A percentile compares a stretch with the other conserved stretches of the same genome.
Evolutionary conservation across 1,139 yeast genomes (phyloP).

Genomic region (Kodamaea suecica): DNA sequence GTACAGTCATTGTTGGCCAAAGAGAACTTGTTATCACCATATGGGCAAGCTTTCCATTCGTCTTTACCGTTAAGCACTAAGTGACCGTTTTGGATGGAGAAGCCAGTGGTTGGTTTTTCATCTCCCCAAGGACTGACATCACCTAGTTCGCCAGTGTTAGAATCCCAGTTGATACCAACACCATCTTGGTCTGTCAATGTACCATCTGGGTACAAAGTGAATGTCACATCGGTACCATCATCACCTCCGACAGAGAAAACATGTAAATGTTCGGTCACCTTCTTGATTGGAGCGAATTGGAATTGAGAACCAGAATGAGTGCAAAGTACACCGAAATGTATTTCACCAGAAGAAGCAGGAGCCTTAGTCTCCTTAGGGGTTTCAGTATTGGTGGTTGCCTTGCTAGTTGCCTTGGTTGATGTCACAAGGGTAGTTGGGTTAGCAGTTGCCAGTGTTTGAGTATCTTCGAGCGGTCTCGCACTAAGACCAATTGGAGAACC

Average conservation of each 20-base stretch:
- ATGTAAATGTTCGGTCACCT: constrained; percentile 28
- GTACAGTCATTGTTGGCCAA: constrained; percentile 26
- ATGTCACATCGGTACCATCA: constrained; percentile 23
- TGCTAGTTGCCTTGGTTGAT: constrained; percentile 2
- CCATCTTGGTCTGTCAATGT: constrained; percentile 30
- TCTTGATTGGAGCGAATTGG: constrained; percentile 23
- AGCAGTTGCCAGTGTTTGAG: not conserved
- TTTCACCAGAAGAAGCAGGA: constrained; percentile 3
- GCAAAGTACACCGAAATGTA: constrained; percentile 18
- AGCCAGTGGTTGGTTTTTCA: constrained; percentile 24
- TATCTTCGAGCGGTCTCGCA: not conserved
- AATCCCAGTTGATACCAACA: constrained; percentile 24
- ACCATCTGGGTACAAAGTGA: constrained; percentile 24
- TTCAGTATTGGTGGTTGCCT: not conserved
- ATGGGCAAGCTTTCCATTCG: constrained; percentile 28
- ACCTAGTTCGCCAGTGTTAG: constrained; percentile 30
- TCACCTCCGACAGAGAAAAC: constrained; percentile 34
- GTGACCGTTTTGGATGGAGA: constrained; percentile 22
- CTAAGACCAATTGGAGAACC: constrained; percentile 4
- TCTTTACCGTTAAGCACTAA: constrained; percentile 22
- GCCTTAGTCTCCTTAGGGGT: not conserved
- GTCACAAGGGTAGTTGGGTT: not conserved
- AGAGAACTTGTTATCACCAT: constrained; percentile 23
- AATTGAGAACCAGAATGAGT: constrained; percentile 23
- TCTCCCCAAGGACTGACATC: constrained; percentile 28